Percentiles rank a stretch among this genome's conserved stretches.
These are phyloP conservation scores for Scedosporium boydii DNA, from an alignment of 2,329 filamentous ascomycete genomes.

Conservation along the genomic window DNA sequence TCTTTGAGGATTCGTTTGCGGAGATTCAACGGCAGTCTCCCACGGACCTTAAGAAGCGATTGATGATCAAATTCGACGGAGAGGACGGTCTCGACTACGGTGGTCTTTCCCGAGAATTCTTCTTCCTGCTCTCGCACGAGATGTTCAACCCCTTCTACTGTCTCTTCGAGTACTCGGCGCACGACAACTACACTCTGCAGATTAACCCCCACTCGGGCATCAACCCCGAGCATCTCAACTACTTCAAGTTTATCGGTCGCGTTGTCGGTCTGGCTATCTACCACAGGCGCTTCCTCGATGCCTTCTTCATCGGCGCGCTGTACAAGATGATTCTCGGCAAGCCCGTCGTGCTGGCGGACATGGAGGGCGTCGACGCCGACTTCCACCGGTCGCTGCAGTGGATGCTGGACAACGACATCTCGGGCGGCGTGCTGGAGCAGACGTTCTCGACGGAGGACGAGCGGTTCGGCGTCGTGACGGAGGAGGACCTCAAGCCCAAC, in stretches of 20 bases:
- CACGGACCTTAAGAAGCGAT: conserved; percentile 89
- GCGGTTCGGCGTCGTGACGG: conserved; percentile 87
- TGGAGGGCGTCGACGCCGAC: conserved; percentile 98
- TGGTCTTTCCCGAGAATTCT: conserved; percentile 96
- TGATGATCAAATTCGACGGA: conserved; percentile 99
- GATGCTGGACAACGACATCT: conserved; percentile 97
- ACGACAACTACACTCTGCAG: conserved; percentile 99
- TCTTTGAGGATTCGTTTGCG: conserved; percentile 97
- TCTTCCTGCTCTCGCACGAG: conserved; percentile 97
- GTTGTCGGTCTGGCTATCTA: conserved; percentile 97
- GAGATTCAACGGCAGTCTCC: conserved; percentile 96
- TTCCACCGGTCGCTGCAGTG: conserved; percentile 94
- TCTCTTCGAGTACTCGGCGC: conserved; percentile 96
- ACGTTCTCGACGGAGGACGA: conserved; percentile 98
- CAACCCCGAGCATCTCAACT: conserved; percentile 97
- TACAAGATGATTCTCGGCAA: conserved; percentile 99
- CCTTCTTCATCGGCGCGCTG: conserved; percentile 96
- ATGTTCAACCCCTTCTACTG: conserved; percentile 99
- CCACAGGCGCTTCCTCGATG: conserved; percentile 93
- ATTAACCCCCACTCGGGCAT: conserved; percentile 99
- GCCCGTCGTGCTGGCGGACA: conserved; percentile 82
- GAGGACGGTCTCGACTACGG: conserved; percentile 98
- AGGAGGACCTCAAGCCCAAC: conserved; percentile 85
- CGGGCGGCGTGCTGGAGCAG: conserved; percentile 81
- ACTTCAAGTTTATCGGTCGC: conserved; percentile 98